Evolutionary conservation across 2,329 filamentous ascomycete genomes (phyloP).

Genomic region (Colletotrichum karsti): DNA sequence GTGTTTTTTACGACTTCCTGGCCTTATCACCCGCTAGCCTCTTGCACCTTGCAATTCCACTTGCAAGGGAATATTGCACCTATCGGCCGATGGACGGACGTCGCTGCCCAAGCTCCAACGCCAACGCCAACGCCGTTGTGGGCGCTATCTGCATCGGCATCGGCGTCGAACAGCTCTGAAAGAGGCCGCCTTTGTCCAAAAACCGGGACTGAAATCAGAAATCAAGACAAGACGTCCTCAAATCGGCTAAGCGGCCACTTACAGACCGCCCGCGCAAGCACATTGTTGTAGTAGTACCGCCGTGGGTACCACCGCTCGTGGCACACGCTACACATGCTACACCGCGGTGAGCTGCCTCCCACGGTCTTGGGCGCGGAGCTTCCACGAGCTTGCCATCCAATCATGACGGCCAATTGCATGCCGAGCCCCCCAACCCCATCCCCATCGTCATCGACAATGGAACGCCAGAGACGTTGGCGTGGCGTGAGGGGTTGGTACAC

Average conservation of each 20-base stretch:
- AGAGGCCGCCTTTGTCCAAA: conserved; percentile 17
- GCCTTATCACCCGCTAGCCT: neutral
- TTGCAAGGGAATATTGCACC: neutral
- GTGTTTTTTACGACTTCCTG: neutral
- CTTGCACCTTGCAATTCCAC: neutral
- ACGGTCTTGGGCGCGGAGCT: conserved; percentile 20
- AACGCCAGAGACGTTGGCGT: neutral
- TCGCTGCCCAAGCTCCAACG: conserved; percentile 13
- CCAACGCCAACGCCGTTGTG: neutral
- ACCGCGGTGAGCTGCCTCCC: conserved; percentile 16
- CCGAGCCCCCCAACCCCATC: neutral
- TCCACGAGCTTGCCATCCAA: conserved; percentile 13
- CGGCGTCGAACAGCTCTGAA: conserved; percentile 4
- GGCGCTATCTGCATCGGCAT: neutral
- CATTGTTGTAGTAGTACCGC: conserved; percentile 7
- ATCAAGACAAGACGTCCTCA: neutral
- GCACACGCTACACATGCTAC: neutral
- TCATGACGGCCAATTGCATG: conserved; percentile 17
- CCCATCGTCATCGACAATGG: conserved; percentile 18
- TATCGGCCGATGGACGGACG: conserved; percentile 10
- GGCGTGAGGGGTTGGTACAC: conserved; percentile 9
- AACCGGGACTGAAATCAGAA: neutral
- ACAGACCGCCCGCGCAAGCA: neutral
- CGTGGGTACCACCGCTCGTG: neutral
- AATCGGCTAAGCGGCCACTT: conserved; percentile 10